Evolutionary conservation across 176 grass and related monocot genomes (phyloP), one percentile per base, ranked within the genome.

Genomic region (Eremochloa ophiuroides): DNA sequence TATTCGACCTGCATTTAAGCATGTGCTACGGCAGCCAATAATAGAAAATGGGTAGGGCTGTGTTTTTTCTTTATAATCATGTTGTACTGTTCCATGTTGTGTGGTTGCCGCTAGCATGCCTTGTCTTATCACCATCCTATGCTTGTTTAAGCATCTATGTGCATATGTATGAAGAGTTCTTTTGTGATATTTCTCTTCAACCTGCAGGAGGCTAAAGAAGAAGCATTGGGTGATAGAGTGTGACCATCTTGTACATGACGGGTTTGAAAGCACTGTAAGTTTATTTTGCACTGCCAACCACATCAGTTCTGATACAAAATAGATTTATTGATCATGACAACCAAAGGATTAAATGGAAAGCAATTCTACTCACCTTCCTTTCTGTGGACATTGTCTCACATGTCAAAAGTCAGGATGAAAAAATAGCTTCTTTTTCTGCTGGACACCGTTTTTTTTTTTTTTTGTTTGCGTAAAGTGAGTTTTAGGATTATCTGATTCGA

Each of bases 1-100:
- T 85, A 88, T 98, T 75, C 84, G 84, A 83, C 95, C 95, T 82
- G 95, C 95, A 89, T 98, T 98, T 89, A 92, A 85, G 65, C 95
- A 98, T 47, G 66, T 84, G 69, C 59, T 86, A 38, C 81, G 81
- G 51, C 76, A 82, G 71, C 82, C 83, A 68, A 81, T 89, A 35
- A 79, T 85, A 43, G 92, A 93, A 91, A 80, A 91, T 87, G 90
- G 95, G 95, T 98, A 95, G 62, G 70, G 37, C 25, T 20, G 23
- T 62, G 60, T 20, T 29, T 69, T 68, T 71, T 53, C 58, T 80
- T n/a, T 53, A 73, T 25, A 25, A 43, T 72, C 27, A 23, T 75
- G 2, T 39, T 84, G 63, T 29, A 70, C n/a, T 75, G 7, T 46
- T 81, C 56, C 48, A 65, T 79, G 18, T n/a, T 77, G 5, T 70